These are phyloP conservation scores for Globisporangium cylindrosporum DNA, from an alignment of 352 stramenopile genomes.

Conservation along the genomic window DNA sequence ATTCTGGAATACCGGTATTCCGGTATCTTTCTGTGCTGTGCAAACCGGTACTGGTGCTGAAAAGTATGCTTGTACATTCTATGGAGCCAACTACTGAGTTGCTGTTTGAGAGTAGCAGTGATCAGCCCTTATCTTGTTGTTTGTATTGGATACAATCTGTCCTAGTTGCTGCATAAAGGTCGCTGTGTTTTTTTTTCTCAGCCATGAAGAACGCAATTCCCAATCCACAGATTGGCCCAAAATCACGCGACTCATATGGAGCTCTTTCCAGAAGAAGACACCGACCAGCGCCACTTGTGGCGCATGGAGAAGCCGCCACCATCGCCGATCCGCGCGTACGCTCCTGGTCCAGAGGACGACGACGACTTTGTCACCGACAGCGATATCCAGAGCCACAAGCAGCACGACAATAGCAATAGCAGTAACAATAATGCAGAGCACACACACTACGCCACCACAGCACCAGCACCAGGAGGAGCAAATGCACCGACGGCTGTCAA, in stretches of 20 bases:
- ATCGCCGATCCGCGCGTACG: neutral
- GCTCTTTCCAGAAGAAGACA: neutral
- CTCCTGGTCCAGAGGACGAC: constrained; percentile 9
- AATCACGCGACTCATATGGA: neutral
- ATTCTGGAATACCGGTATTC: too few species aligned
- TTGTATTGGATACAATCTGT: too few species aligned
- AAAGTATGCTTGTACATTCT: neutral
- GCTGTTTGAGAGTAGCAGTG: too few species aligned
- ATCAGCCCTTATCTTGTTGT: neutral
- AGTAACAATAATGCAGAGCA: neutral
- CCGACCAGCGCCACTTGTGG: constrained; percentile 4
- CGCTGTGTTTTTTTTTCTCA: neutral
- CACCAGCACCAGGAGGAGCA: neutral
- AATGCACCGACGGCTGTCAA: neutral
- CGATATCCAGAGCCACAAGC: neutral
- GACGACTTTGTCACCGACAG: neutral
- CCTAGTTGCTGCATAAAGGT: neutral
- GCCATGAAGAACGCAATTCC: neutral
- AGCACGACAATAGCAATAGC: neutral
- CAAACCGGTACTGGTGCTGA: too few species aligned
- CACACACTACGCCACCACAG: neutral
- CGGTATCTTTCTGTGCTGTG: too few species aligned
- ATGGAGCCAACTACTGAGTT: neutral
- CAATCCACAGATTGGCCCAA: neutral
- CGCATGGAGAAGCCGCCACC: constrained; percentile 8